Conservation (phyloP, 257 asterid species). For the Penstemon eatonii region DNA sequence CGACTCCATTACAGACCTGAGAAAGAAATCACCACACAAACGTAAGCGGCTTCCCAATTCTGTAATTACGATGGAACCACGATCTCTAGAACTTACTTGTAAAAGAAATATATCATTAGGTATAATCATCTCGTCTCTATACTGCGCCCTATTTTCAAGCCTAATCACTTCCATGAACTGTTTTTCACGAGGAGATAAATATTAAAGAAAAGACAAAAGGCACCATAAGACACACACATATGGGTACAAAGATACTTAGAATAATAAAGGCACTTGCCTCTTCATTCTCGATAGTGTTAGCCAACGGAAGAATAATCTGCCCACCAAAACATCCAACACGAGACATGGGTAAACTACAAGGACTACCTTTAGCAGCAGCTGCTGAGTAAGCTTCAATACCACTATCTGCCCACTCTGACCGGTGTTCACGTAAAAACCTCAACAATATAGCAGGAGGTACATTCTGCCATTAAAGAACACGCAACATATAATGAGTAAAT, state of each 20-base stretch:
- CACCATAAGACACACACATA: not conserved
- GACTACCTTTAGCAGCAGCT: slow-evolving; percentile 82
- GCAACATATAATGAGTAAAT: not conserved
- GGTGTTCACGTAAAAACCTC: slow-evolving; percentile 88
- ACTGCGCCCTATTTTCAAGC: slow-evolving; percentile 79
- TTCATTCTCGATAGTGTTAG: slow-evolving; percentile 94
- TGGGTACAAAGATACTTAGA: too few species aligned
- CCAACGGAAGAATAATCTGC: slow-evolving; percentile 92
- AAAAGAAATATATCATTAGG: slow-evolving; percentile 88
- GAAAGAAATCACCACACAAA: slow-evolving; percentile 21
- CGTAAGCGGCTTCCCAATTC: not conserved
- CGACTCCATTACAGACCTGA: slow-evolving; percentile 93
- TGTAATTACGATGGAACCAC: too few species aligned
- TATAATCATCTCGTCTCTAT: slow-evolving; percentile 70
- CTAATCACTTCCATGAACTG: slow-evolving; percentile 98
- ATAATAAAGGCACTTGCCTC: slow-evolving; percentile 53
- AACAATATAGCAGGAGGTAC: slow-evolving; percentile 91
- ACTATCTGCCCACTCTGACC: slow-evolving; percentile 98
- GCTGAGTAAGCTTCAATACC: slow-evolving; percentile 90
- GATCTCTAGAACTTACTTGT: slow-evolving; percentile 55
- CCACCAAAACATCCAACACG: slow-evolving; percentile 85
- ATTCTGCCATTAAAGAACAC: slow-evolving; percentile 41
- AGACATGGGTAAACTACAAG: slow-evolving; percentile 68
- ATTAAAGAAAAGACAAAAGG: slow-evolving; percentile 10
- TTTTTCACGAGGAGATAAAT: slow-evolving; percentile 1